Evolutionary conservation across 2,329 filamentous ascomycete species (phyloP).

Genomic region (Fusarium sp.): DNA sequence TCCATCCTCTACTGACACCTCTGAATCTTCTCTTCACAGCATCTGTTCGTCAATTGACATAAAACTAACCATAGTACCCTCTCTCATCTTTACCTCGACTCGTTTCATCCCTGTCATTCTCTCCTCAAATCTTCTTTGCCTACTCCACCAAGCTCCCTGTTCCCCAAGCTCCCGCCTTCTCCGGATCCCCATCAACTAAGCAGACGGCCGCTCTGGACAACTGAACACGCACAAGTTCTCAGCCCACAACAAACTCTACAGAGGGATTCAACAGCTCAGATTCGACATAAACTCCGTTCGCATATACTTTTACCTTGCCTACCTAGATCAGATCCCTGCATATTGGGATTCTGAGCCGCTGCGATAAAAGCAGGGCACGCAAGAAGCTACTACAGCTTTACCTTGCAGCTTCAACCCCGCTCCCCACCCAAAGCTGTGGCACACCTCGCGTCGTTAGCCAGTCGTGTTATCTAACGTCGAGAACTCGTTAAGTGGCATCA

Average conservation of each 20-base stretch:
- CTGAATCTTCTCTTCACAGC: conserved; percentile 1
- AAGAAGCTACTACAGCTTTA: conserved; percentile 37
- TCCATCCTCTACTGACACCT: background rate
- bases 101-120: conserved; percentile 1
- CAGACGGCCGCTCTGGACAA: conserved; percentile 1
- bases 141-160: conserved; percentile 26
- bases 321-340: conserved; percentile 1
- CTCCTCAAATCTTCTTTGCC: conserved; percentile 22
- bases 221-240: background rate
- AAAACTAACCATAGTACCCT: background rate
- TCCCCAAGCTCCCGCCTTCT: conserved; percentile 22
- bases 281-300: background rate
- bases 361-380: conserved; percentile 22
- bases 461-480: conserved; percentile 42
- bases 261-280: background rate
- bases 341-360: conserved; percentile 13
- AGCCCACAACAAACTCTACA: background rate
- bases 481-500: conserved; percentile 32
- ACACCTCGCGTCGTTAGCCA: conserved; percentile 35
- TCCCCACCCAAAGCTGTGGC: conserved; percentile 38
- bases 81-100: conserved; percentile 1
- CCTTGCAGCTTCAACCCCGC: conserved; percentile 39
- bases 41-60: conserved; percentile 25
- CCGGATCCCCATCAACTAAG: conserved; percentile 25
- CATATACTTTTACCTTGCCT: background rate